Evolutionary conservation across 345 rosid species (phyloP).

Genomic region (Populus pruinosa): DNA sequence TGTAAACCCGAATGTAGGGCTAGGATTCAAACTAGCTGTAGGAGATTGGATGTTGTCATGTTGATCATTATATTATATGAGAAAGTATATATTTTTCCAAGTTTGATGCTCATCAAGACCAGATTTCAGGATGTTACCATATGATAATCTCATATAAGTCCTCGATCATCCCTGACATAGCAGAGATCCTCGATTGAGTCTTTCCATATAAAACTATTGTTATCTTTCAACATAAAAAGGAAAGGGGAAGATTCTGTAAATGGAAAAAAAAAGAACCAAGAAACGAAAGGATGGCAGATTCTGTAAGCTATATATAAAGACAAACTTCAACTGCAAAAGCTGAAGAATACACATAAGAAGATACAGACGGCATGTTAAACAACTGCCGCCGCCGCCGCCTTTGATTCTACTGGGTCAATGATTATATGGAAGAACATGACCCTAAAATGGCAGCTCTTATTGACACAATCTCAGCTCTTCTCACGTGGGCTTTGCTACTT

Average conservation of each 20-base stretch:
- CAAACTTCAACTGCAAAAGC: not conserved
- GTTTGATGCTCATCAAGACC: no score
- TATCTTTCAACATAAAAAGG: no score
- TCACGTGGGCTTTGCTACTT: not conserved
- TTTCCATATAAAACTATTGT: no score
- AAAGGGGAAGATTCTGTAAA: not conserved
- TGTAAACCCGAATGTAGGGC: not conserved
- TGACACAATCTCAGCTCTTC: not conserved
- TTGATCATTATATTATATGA: no score
- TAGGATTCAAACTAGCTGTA: no score
- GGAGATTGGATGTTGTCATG: no score
- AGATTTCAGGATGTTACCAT: no score
- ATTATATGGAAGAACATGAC: not conserved
- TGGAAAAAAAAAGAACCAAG: not conserved
- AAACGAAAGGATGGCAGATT: not conserved
- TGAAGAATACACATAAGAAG: not conserved
- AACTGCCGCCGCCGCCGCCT: not conserved
- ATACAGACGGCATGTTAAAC: not conserved
- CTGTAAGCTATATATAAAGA: not conserved
- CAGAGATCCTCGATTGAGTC: no score
- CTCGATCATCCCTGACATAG: no score
- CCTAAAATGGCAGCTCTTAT: constrained; percentile 11
- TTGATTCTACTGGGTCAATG: not conserved
- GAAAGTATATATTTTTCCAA: no score
- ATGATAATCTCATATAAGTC: no score